Base-by-base conservation (phyloP, 805 yeast species). In the Candida ovalis region DNA sequence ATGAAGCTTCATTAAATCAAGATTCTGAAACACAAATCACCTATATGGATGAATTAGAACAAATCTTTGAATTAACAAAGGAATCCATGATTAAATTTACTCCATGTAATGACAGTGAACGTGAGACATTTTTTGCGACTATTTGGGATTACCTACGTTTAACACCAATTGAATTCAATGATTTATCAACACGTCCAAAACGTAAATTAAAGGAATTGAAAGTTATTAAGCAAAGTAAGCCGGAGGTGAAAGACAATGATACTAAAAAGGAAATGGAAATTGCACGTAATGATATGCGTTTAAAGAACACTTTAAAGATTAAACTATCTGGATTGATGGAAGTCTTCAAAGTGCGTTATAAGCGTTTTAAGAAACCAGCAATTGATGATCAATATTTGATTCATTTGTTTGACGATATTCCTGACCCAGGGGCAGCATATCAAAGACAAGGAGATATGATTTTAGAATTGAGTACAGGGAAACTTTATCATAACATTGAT, bases 271-370 rank as follows among this genome's bases (percentile, higher is more conserved):
- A 72, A 43, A 81, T 81, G 48, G 64, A 63, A 44, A 27, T 49
- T 12, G 60, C 61, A 9, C 54, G 52, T 43, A 75, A 76, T 48
- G 97, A 94, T 63, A 84, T 88, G 74, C 82, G 86, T 58, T 70
- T 92, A 50, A 90, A 90, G 63, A 92, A 92, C 63, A 75, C 87
- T 15, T 70, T 94, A 48, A 94, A 92, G 66, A 81, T 94, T 49
- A 90, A 87, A 64, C 73, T 94, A 27, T 84, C 96, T 5, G 91
- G 88, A 0, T 69, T 94, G 37, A 87, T 94, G 94, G 98, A 94
- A 54, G 68, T 88, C 21, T 86, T 92, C 72, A 90, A 91, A 63
- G 81, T 73, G 49, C 75, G 97, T 42, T 94, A 92, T 64, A 89
- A 89, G 60, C 73, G 96, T 47, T 94, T 94, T 72, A 85, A 84